Evolutionary conservation across 768 basidiomycete genomes (phyloP).

Genomic region (Artomyces pyxidatus): DNA sequence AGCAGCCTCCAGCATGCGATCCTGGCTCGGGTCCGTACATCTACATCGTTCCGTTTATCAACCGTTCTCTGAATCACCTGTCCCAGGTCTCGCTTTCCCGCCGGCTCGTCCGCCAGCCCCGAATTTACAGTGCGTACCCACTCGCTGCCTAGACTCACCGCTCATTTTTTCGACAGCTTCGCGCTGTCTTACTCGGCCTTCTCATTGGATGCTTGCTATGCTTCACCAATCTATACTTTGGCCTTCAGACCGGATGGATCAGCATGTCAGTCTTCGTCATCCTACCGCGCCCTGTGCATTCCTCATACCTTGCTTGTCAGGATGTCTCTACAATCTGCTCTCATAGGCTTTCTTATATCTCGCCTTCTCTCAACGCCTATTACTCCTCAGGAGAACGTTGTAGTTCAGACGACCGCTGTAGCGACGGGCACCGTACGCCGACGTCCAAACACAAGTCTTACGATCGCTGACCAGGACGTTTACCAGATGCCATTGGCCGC

Average conservation of each 20-base stretch:
- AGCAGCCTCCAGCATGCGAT: too few species aligned
- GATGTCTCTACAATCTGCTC: slow-evolving; percentile 94
- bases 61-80: too few species aligned
- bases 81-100: too few species aligned
- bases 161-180: slow-evolving; percentile 12
- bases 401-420: slow-evolving; percentile 91
- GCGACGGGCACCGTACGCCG: slow-evolving; percentile 66
- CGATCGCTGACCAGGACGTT: neutral
- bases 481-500: slow-evolving; percentile 77
- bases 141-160: neutral
- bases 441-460: neutral
- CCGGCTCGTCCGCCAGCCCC: slow-evolving; percentile 4
- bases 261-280: slow-evolving; percentile 60
- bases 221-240: slow-evolving; percentile 87
- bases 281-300: neutral
- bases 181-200: slow-evolving; percentile 70
- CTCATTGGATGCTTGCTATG: slow-evolving; percentile 81
- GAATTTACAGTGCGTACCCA: slow-evolving; percentile 11
- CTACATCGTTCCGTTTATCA: too few species aligned
- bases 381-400: slow-evolving; percentile 88
- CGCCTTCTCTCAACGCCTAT: slow-evolving; percentile 63
- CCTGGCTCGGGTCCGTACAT: too few species aligned
- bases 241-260: slow-evolving; percentile 86
- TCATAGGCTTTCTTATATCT: slow-evolving; percentile 86
- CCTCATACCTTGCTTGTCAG: slow-evolving; percentile 27